Evolutionary conservation across 2,329 filamentous ascomycete species (phyloP).

Genomic region (Plenodomus lindquistii): DNA sequence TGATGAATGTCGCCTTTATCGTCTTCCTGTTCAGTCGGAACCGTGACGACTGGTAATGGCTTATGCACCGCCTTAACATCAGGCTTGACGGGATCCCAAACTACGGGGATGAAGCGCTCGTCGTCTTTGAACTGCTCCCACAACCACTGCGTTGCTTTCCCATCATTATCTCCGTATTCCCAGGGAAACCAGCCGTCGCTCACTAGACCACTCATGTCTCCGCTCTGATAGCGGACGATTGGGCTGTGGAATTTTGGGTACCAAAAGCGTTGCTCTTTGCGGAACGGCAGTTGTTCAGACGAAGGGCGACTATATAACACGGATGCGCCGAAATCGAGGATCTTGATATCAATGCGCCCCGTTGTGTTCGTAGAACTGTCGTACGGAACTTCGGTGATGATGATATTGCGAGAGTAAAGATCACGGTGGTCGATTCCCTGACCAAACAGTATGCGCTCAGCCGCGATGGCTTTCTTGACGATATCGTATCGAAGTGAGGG

Average conservation of each 20-base stretch:
- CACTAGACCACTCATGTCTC: neutral
- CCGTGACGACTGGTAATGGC: too few species aligned
- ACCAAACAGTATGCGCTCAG: conserved; percentile 1
- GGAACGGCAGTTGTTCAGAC: too few species aligned
- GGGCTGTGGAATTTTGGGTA: neutral
- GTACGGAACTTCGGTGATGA: conserved; percentile 1
- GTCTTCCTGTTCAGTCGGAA: too few species aligned
- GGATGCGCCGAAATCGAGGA: conserved; percentile 5
- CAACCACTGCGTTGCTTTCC: conserved; percentile 1
- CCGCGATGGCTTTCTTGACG: neutral
- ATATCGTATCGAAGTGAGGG: neutral
- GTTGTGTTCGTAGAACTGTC: neutral
- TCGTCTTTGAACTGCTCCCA: conserved; percentile 3
- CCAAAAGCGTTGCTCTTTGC: neutral
- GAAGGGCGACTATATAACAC: too few species aligned
- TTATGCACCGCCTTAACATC: too few species aligned
- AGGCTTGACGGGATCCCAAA: conserved; percentile 1
- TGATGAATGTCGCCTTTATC: too few species aligned
- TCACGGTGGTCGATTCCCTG: conserved; percentile 6
- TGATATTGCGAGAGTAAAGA: conserved; percentile 10
- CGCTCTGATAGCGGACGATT: neutral
- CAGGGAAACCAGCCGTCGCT: neutral
- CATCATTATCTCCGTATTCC: neutral
- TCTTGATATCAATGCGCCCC: neutral
- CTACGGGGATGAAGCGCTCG: conserved; percentile 1